These are phyloP conservation scores for Macrophomina pseudophaseolina DNA, from an alignment of 2,329 filamentous ascomycete genomes.

Conservation along the genomic window DNA sequence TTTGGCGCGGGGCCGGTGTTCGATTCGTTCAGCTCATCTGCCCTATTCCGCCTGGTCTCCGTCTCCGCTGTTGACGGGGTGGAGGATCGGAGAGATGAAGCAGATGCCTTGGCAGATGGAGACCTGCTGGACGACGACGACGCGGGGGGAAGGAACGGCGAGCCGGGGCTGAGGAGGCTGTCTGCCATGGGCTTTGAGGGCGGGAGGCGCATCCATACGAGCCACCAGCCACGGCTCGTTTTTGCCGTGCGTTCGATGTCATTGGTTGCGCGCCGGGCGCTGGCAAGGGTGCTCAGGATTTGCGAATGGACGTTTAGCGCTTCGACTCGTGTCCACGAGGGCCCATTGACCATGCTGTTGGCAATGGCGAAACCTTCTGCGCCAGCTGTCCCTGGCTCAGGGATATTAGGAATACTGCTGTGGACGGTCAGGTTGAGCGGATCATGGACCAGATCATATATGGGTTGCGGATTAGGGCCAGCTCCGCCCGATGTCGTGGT, in stretches of 20 bases:
- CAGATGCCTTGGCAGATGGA: conserved; percentile 22
- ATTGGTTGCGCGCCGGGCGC: conserved; percentile 48
- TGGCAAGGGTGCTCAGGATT: conserved; percentile 61
- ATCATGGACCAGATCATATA: conserved; percentile 67
- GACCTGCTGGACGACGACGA: conserved; percentile 28
- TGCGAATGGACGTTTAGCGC: conserved; percentile 66
- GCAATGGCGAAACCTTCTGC: conserved; percentile 42
- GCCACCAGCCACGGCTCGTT: conserved; percentile 69
- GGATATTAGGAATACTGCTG: conserved; percentile 68
- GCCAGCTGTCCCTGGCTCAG: conserved; percentile 54
- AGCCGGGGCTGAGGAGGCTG: background rate
- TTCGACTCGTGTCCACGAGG: conserved; percentile 60
- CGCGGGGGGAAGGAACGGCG: background rate
- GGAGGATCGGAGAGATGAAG: background rate
- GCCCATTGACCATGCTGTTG: conserved; percentile 19
- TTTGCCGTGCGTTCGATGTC: conserved; percentile 67
- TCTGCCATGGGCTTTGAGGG: conserved; percentile 7
- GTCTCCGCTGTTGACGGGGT: background rate
- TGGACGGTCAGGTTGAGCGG: conserved; percentile 63
- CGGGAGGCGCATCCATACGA: conserved; percentile 65
- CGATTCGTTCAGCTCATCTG: background rate
- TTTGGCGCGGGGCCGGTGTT: background rate
- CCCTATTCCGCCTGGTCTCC: background rate
- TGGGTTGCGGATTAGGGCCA: conserved; percentile 46
- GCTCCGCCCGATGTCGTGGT: conserved; percentile 31